phyloP scores from a whole-genome alignment of 169 alveolate species.

The Eimeria sp. region DNA sequence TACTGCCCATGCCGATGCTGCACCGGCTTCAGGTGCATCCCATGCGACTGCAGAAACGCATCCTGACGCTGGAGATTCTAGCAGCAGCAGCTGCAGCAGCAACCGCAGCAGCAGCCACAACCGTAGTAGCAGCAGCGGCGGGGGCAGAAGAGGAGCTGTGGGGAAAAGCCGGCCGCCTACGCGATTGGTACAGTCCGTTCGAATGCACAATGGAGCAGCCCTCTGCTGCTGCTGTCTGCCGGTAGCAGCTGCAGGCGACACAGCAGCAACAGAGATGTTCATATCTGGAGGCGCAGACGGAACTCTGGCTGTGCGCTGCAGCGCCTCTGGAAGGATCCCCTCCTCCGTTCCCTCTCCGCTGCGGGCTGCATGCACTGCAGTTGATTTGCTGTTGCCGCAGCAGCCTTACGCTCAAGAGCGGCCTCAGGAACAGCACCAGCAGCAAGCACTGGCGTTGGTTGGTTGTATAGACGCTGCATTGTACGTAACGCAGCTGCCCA shows the following conservation, averaged over 20 bases:
- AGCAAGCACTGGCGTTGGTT: constrained; percentile 15
- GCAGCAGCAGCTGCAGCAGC: constrained; percentile 31
- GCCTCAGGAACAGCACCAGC: background rate
- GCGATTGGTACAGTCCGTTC: background rate
- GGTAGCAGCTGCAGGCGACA: constrained; percentile 16
- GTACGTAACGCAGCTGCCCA: constrained; percentile 47
- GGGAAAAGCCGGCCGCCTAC: background rate
- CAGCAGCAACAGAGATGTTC: constrained; percentile 10
- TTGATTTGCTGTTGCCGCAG: constrained; percentile 18
- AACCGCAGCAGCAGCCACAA: background rate
- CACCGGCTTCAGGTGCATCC: background rate
- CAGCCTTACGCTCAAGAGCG: background rate
- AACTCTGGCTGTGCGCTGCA: constrained; percentile 1
- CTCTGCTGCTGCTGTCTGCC: constrained; percentile 36
- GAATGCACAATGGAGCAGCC: constrained; percentile 4
- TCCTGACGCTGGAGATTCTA: background rate
- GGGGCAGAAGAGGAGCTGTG: background rate
- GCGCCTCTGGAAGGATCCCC: background rate
- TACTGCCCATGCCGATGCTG: constrained; percentile 5
- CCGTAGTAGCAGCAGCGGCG: background rate
- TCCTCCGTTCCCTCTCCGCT: constrained; percentile 35
- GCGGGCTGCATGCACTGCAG: constrained; percentile 52
- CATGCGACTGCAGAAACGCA: background rate
- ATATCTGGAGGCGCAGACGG: constrained; percentile 50
- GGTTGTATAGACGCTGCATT: constrained; percentile 38